These are phyloP conservation scores for Cinnamomum chago DNA, from an alignment of 164 flowering plant species.

Conservation along the genomic window DNA sequence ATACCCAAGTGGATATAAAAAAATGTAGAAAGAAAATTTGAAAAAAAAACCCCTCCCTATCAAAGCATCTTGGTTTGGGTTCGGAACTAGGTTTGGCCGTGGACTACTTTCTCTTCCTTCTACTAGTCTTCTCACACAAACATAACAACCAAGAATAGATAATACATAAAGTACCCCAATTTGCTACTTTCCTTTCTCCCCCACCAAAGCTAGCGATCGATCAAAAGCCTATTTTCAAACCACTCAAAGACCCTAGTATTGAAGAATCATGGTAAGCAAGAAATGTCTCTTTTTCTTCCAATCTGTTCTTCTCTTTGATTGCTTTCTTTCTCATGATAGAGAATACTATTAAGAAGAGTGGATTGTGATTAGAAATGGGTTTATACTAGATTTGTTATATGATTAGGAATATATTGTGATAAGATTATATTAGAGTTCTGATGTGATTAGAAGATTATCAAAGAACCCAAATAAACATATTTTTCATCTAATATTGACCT, in stretches of 20 bases:
- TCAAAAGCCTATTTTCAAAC: slow-evolving; percentile 54
- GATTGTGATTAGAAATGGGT: too few relatives aligned
- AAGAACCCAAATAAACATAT: too few relatives aligned
- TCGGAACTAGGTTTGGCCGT: slow-evolving; percentile 31
- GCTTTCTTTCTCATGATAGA: not conserved
- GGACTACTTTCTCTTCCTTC: not conserved
- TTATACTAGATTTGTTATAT: too few relatives aligned
- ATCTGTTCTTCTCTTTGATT: not conserved
- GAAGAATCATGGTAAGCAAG: slow-evolving; percentile 65
- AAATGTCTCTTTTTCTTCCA: not conserved
- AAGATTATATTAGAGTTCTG: too few relatives aligned
- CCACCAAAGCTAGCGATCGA: slow-evolving; percentile 71
- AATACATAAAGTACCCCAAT: not conserved
- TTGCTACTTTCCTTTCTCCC: not conserved
- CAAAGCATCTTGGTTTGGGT: slow-evolving; percentile 39
- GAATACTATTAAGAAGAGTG: not conserved
- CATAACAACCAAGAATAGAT: too few relatives aligned
- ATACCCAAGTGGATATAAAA: too few relatives aligned
- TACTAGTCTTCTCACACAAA: slow-evolving; percentile 1
- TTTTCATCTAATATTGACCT: not conserved
- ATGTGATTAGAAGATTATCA: too few relatives aligned
- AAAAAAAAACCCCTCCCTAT: not conserved
- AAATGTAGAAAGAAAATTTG: too few relatives aligned
- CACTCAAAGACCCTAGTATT: slow-evolving; percentile 63
- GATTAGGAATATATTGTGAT: too few relatives aligned